A percentile compares a stretch with the other conserved stretches of the same genome.
These are phyloP conservation scores for Phlyctochytrium bullatum DNA, from an alignment of 192 early-diverging fungal species.

Conservation along the genomic window DNA sequence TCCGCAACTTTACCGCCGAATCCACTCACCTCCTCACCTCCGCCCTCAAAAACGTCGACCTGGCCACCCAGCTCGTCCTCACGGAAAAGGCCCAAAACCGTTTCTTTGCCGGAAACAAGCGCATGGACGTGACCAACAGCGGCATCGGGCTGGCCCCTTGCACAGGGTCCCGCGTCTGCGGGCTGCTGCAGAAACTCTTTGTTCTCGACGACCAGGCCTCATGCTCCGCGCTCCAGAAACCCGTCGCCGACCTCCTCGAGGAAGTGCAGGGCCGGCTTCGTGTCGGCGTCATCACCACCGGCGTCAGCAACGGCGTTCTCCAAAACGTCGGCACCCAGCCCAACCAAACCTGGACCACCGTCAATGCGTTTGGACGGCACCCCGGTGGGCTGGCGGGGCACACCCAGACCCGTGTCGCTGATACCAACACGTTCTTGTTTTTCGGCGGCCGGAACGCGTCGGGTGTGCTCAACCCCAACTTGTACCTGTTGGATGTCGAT, in stretches of 20 bases:
- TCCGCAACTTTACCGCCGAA: conserved; percentile 8
- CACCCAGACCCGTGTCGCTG: background rate
- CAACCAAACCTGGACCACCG: background rate
- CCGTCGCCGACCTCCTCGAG: background rate
- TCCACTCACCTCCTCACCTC: conserved; percentile 17
- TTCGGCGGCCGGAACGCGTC: conserved; percentile 7
- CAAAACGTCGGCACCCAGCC: background rate
- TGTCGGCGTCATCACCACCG: background rate
- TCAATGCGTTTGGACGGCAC: background rate
- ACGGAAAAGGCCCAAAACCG: background rate
- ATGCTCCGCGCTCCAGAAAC: background rate
- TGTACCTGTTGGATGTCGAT: conserved; percentile 10
- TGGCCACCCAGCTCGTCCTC: background rate
- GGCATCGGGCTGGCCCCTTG: conserved; percentile 7
- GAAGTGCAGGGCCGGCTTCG: background rate
- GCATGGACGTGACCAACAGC: conserved; percentile 12
- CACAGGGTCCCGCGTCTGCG: background rate
- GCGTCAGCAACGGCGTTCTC: background rate
- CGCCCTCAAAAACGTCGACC: conserved; percentile 8
- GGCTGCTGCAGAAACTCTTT: background rate
- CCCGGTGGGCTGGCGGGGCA: conserved; percentile 2
- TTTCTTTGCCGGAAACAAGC: conserved; percentile 13
- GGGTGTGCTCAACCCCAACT: background rate
- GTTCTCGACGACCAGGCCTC: conserved; percentile 1
- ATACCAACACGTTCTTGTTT: conserved; percentile 1